These are phyloP conservation scores for Hypoxylon sp. DNA, from an alignment of 2,329 filamentous ascomycete species.

Conservation along the genomic window DNA sequence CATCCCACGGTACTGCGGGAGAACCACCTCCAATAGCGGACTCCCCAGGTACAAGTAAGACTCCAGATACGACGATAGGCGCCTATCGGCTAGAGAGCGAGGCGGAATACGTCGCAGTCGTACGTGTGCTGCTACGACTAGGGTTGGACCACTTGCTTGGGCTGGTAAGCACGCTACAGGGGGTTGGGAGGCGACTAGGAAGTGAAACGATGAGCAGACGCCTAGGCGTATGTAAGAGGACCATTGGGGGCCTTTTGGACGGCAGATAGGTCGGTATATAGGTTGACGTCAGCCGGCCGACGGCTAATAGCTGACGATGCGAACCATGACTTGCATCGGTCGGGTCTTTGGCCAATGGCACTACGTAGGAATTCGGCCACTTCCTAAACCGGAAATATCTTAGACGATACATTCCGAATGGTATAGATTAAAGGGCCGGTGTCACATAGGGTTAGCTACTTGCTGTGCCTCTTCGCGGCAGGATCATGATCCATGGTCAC, in stretches of 20 bases:
- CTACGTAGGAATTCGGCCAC: conserved; percentile 11
- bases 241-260: conserved; percentile 6
- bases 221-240: conserved; percentile 18
- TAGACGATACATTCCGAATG: conserved; percentile 5
- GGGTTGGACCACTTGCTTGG: conserved; percentile 14
- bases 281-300: conserved; percentile 12
- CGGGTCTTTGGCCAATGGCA: not conserved
- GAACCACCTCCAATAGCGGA: not conserved
- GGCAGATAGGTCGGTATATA: conserved; percentile 9
- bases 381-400: conserved; percentile 13
- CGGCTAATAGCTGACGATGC: not conserved
- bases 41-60: not conserved
- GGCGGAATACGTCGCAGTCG: conserved; percentile 13
- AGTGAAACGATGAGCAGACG: conserved; percentile 23
- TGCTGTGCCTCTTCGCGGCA: not conserved
- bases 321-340: conserved; percentile 1
- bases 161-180: conserved; percentile 22
- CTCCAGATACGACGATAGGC: conserved; percentile 13
- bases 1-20: not conserved
- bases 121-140: conserved; percentile 18
- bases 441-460: not conserved
- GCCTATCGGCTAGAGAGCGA: conserved; percentile 20
- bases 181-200: conserved; percentile 12
- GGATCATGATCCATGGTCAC: not conserved
- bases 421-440: not conserved